A percentile compares a stretch with the other conserved stretches of the same genome.
These are phyloP conservation scores for Aspergillus brasiliensis DNA, from an alignment of 2,329 filamentous ascomycete species.

Conservation along the genomic window DNA sequence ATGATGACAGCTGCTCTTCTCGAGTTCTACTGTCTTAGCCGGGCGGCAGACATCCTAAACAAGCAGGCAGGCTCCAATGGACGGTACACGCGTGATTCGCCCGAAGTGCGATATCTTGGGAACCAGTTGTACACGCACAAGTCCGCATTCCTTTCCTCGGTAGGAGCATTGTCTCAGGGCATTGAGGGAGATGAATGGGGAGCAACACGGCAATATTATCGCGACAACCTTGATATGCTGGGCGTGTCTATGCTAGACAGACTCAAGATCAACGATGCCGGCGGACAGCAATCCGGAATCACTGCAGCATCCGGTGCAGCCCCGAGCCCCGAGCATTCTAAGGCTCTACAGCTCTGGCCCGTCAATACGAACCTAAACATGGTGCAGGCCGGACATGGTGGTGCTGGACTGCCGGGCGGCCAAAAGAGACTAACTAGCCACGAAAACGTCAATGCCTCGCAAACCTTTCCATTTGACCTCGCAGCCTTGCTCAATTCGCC, in stretches of 20 bases:
- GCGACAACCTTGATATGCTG: constrained; percentile 46
- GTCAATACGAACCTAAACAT: constrained; percentile 18
- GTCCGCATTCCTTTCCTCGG: constrained; percentile 44
- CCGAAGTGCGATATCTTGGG: constrained; percentile 46
- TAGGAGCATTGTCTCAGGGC: constrained; percentile 44
- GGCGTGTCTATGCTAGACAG: constrained; percentile 41
- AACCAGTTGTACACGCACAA: constrained; percentile 45
- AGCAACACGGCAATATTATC: constrained; percentile 42
- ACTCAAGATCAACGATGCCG: constrained; percentile 29
- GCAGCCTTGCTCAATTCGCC: constrained; percentile 25
- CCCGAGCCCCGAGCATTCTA: constrained; percentile 24
- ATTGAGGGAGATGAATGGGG: constrained; percentile 43
- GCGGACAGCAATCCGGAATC: constrained; percentile 22
- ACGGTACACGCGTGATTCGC: constrained; percentile 43
- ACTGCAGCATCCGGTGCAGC: constrained; percentile 24
- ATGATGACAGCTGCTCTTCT: constrained; percentile 48
- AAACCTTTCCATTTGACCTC: constrained; percentile 27
- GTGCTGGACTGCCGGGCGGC: constrained; percentile 19
- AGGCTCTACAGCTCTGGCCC: constrained; percentile 18
- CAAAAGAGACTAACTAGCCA: constrained; percentile 21
- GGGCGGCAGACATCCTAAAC: constrained; percentile 50
- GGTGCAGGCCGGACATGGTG: constrained; percentile 12
- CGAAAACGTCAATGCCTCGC: constrained; percentile 21
- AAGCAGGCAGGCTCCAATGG: constrained; percentile 36
- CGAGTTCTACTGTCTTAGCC: constrained; percentile 48